These are phyloP conservation scores for Fusarium clavum DNA, from an alignment of 2,329 filamentous ascomycete species.

Conservation along the genomic window DNA sequence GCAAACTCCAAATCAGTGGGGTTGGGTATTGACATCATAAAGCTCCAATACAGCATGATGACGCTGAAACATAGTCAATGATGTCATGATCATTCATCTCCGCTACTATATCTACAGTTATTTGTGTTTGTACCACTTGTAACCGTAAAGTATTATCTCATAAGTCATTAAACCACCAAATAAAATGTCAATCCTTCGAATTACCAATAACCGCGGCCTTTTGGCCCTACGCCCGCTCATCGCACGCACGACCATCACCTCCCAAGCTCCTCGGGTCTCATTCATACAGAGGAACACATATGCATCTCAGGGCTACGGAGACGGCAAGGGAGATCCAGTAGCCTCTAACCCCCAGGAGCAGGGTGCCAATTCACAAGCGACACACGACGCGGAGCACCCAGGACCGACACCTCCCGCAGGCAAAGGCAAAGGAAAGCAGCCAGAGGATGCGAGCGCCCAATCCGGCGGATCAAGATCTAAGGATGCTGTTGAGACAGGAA, in stretches of 20 bases:
- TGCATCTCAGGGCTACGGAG: background rate
- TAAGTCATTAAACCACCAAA: background rate
- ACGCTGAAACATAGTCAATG: background rate
- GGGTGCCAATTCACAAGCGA: background rate
- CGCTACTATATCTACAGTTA: background rate
- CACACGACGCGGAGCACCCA: constrained; percentile 1
- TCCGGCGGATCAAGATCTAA: constrained; percentile 4
- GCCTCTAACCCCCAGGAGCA: background rate
- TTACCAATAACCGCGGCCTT: background rate
- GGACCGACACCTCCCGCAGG: background rate
- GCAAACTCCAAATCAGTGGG: background rate
- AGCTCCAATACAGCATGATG: background rate
- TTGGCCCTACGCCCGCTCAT: background rate
- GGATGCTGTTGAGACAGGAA: constrained; percentile 10
- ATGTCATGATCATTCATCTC: background rate
- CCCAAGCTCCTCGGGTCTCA: background rate
- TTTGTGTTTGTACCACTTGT: background rate
- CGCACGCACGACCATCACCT: background rate
- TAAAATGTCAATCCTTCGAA: background rate
- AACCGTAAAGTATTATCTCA: background rate
- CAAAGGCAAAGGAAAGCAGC: background rate
- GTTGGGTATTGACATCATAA: background rate
- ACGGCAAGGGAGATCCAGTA: background rate
- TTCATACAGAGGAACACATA: background rate
- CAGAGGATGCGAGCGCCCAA: constrained; percentile 9